Base-by-base conservation (phyloP, 2,329 filamentous ascomycete genomes). In the Aspergillus transmontanensis region DNA sequence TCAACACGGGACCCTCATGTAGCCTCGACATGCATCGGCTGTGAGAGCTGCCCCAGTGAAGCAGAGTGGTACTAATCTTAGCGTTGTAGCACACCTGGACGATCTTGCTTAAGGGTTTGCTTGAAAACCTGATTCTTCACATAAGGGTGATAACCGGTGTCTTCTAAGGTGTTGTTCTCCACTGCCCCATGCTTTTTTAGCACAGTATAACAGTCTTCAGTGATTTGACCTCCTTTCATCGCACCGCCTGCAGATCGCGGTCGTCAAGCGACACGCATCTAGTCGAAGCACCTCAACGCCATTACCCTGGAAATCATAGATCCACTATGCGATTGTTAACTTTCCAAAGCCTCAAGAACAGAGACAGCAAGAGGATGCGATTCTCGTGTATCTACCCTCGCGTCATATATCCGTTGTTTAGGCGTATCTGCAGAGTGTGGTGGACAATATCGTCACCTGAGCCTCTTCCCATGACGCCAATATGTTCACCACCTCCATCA, bases 351-450 rank as follows among this genome's bases (percentile, higher is more conserved):
- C 12, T 30, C 10, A 10, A 21, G 3, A 14, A 21, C 6, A 19
- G 28, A 51, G 16, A 30, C 7, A 21, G 16, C 16, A 34, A 34
- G 16, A n/a, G 28, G 16, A 32, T 32, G n/a, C 11, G 28, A 51
- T 51, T 10, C 6, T 51, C 10, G 19, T 34, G 19, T 32, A n/a
- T 21, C 12, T 36, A 39, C 21, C 14, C 28, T 39, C 21, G 32
- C 21, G n/a, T 21, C 45, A 30, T 51, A 36, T 34, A 32, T n/a
- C 32, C 26, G 26, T 32, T 30, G 26, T 51, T 48, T 14, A 48
- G 14, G 23, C 45, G 56, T 28, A 26, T 26, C 21, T 26, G 43
- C 30, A 57, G 12, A 51, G 71, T 71, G 66, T 64, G 66, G 60
- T 66, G 68, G 64, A 61, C 59, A 51, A n/a, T 62, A 60, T 28